phyloP scores from a whole-genome alignment of 768 basidiomycete species.

The Tulasnella sp. region DNA sequence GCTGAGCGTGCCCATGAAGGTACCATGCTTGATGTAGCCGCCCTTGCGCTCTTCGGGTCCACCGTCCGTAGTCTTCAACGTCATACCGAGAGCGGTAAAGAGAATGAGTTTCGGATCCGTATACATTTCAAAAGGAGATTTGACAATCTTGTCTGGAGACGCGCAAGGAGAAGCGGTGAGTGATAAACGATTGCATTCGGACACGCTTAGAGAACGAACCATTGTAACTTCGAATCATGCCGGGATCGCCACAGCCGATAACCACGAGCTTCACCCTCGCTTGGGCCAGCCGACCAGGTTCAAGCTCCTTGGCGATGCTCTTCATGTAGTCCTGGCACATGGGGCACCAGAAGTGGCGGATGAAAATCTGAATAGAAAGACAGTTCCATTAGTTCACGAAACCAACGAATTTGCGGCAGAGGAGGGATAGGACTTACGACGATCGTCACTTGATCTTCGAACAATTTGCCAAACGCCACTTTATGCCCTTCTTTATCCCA shows the following conservation, averaged over 20 bases:
- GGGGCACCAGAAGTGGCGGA: conserved; percentile 85
- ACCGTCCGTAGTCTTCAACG: conserved; percentile 50
- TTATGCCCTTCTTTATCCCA: conserved; percentile 53
- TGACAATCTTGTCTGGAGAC: conserved; percentile 61
- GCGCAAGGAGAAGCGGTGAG: not conserved
- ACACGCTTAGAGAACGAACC: conserved; percentile 48
- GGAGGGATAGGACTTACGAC: conserved; percentile 47
- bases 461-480: conserved; percentile 58
- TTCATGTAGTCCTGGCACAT: conserved; percentile 87
- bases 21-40: conserved; percentile 66
- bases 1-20: conserved; percentile 68
- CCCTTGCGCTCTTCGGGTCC: conserved; percentile 53
- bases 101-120: conserved; percentile 73
- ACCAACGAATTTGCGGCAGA: no score
- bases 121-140: conserved; percentile 71
- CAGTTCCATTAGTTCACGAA: not conserved
- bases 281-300: conserved; percentile 53
- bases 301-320: conserved; percentile 57
- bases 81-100: conserved; percentile 80
- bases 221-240: conserved; percentile 75
- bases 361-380: conserved; percentile 56
- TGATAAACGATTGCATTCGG: not conserved
- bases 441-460: conserved; percentile 55
- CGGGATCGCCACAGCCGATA: conserved; percentile 76
- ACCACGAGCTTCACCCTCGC: conserved; percentile 66